A percentile compares a stretch with the other conserved stretches of the same genome.
Evolutionary conservation across 352 stramenopile genomes (phyloP).

Genomic region (Pythium rhizo-oryzae): DNA sequence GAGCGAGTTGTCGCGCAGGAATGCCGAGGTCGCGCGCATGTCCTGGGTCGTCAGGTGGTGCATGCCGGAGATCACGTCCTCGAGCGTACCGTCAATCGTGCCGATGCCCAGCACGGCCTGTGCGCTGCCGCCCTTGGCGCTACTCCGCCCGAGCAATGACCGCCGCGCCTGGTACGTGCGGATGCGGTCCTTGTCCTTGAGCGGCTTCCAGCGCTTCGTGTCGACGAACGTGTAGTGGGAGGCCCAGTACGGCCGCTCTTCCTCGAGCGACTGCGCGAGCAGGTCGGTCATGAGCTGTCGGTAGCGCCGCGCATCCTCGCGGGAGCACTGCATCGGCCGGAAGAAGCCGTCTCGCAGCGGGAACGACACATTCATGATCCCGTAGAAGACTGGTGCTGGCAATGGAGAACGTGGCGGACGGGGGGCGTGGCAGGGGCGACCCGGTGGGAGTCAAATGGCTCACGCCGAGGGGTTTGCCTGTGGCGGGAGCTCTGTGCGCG

Average conservation of each 20-base stretch:
- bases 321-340: slow-evolving; percentile 13
- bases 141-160: neutral
- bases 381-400: neutral
- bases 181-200: slow-evolving; percentile 25
- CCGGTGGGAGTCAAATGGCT: no score
- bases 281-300: slow-evolving; percentile 17
- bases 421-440: no score
- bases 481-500: no score
- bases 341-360: slow-evolving; percentile 30
- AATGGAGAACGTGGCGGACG: no score
- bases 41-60: slow-evolving; percentile 34
- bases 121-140: neutral
- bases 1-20: slow-evolving; percentile 26
- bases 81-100: slow-evolving; percentile 52
- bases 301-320: slow-evolving; percentile 13
- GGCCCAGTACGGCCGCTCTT: slow-evolving; percentile 22
- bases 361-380: slow-evolving; percentile 28
- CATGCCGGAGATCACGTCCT: slow-evolving; percentile 67
- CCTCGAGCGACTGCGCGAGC: slow-evolving; percentile 17
- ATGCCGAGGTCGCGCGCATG: slow-evolving; percentile 40
- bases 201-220: slow-evolving; percentile 18
- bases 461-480: no score
- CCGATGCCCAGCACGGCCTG: slow-evolving; percentile 47
- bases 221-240: slow-evolving; percentile 21
- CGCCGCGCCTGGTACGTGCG: slow-evolving; percentile 12